Percentiles rank a stretch among this genome's conserved stretches.
These are phyloP conservation scores for Hyphochytrium catenoides DNA, from an alignment of 352 stramenopile genomes.

Conservation along the genomic window DNA sequence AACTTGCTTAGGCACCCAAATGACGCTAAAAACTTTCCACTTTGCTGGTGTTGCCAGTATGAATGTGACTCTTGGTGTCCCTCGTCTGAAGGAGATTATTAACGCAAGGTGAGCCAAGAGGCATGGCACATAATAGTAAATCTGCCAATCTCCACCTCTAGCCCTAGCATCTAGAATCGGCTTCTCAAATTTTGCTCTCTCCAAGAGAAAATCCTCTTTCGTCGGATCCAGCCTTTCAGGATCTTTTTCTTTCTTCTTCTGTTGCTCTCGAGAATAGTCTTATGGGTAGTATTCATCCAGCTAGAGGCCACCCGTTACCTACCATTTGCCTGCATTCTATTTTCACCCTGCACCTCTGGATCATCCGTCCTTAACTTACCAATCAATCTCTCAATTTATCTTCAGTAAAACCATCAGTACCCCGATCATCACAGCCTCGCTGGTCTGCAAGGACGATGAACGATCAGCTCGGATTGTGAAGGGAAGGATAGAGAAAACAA, in stretches of 20 bases:
- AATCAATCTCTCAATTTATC: too few relatives aligned
- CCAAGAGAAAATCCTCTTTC: slow-evolving; percentile 52
- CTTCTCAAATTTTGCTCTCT: not conserved
- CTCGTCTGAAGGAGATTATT: slow-evolving; percentile 93
- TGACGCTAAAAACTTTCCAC: slow-evolving; percentile 98
- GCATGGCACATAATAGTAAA: too few relatives aligned
- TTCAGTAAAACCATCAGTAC: slow-evolving; percentile 96
- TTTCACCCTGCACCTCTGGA: too few relatives aligned
- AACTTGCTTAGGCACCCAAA: slow-evolving; percentile 36
- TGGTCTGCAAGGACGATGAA: slow-evolving; percentile 89
- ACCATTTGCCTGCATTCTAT: too few relatives aligned
- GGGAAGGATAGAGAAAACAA: slow-evolving; percentile 96
- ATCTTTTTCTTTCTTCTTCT: too few relatives aligned
- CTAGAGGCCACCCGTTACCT: too few relatives aligned
- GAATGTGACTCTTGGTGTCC: slow-evolving; percentile 99
- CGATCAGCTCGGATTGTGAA: slow-evolving; percentile 93
- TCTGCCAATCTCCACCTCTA: too few relatives aligned
- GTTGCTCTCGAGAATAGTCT: too few relatives aligned
- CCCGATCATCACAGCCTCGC: slow-evolving; percentile 94
- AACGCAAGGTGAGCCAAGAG: slow-evolving; percentile 44
- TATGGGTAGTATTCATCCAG: too few relatives aligned
- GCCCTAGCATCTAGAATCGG: not conserved
- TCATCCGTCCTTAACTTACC: too few relatives aligned
- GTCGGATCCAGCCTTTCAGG: too few relatives aligned
- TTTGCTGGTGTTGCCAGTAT: slow-evolving; percentile 98